Evolutionary conservation across 176 grass and related monocot species (phyloP).

Genomic region (Musa schizocarpa): DNA sequence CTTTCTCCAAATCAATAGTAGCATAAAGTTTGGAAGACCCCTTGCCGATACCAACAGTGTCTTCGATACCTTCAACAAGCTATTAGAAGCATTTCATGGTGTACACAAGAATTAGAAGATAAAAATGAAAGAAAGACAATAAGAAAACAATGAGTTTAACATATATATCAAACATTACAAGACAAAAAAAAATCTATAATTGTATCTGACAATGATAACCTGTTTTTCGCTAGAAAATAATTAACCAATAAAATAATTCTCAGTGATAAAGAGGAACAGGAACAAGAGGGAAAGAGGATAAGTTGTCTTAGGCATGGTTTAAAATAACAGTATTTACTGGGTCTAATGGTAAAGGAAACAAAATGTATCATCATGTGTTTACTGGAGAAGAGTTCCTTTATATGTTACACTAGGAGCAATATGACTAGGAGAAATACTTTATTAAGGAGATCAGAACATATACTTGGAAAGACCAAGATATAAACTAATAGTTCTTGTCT

Average conservation of each 20-base stretch:
- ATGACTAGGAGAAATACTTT: too few species aligned
- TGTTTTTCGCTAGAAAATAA: not conserved
- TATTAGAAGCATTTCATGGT: slow-evolving; percentile 4
- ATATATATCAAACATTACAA: not conserved
- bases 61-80: slow-evolving; percentile 77
- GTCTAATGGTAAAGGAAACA: slow-evolving; percentile 19
- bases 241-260: not conserved
- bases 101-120: slow-evolving; percentile 3
- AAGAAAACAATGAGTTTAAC: slow-evolving; percentile 11
- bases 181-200: slow-evolving; percentile 17
- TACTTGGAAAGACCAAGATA: too few species aligned
- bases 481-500: too few species aligned
- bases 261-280: not conserved
- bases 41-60: slow-evolving; percentile 53
- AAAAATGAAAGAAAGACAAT: not conserved
- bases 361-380: not conserved
- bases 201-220: not conserved
- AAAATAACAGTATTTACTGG: not conserved
- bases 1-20: slow-evolving; percentile 63
- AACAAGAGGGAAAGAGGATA: not conserved
- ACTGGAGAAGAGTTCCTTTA: too few species aligned
- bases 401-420: too few species aligned
- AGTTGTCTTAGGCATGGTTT: not conserved
- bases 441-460: too few species aligned
- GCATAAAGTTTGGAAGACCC: slow-evolving; percentile 71